phyloP scores from a whole-genome alignment of 164 flowering plant species.

The Brasenia schreberi region DNA sequence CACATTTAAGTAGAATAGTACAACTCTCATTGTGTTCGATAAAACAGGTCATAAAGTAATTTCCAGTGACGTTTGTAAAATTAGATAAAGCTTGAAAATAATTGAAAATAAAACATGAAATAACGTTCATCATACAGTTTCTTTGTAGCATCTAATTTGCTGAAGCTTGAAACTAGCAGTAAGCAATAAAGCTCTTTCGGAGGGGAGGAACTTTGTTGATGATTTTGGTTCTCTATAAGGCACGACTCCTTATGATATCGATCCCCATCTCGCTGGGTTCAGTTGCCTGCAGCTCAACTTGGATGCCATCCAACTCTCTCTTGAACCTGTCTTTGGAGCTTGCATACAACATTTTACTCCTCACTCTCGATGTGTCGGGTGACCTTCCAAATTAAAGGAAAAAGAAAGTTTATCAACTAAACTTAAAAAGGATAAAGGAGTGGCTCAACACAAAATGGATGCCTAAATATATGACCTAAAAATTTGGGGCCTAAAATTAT shows the following conservation, averaged over 20 bases:
- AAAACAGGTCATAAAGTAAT: background rate
- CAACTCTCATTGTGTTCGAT: no score
- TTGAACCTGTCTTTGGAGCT: slow-evolving; percentile 52
- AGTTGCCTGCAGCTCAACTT: slow-evolving; percentile 52
- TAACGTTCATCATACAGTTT: background rate
- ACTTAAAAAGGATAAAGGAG: background rate
- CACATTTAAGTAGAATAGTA: background rate
- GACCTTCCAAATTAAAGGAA: slow-evolving; percentile 26
- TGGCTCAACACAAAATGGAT: background rate
- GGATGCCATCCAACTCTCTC: slow-evolving; percentile 28
- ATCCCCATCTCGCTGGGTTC: slow-evolving; percentile 69
- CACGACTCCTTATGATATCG: slow-evolving; percentile 47
- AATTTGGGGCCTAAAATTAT: no score
- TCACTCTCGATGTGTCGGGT: slow-evolving; percentile 43
- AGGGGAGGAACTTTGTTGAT: background rate
- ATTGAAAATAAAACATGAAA: background rate
- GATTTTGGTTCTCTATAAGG: slow-evolving; percentile 15
- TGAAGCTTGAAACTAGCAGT: background rate
- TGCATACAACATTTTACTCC: slow-evolving; percentile 75
- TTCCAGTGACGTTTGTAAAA: background rate
- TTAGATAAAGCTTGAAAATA: no score
- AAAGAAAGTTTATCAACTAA: no score
- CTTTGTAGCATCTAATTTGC: background rate
- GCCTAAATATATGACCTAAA: no score
- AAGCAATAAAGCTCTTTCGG: background rate